Evolutionary conservation across 306 rosid genomes (phyloP).

Genomic region (Coriaria nepalensis): DNA sequence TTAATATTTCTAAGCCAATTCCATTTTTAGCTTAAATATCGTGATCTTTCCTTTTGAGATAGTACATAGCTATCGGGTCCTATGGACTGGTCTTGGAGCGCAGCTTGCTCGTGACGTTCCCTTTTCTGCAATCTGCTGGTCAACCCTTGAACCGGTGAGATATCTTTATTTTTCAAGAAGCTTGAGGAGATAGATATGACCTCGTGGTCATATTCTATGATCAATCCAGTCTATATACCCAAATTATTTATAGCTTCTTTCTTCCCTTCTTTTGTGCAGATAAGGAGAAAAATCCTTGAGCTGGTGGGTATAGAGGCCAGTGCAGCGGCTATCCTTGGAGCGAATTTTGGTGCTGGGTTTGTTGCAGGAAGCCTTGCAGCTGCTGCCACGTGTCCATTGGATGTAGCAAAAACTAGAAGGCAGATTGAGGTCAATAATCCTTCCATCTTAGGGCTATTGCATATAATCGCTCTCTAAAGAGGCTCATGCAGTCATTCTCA

Average conservation of each 20-base stretch:
- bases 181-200: slow-evolving; percentile 2
- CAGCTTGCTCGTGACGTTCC: slow-evolving; percentile 94
- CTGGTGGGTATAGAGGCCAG: slow-evolving; percentile 47
- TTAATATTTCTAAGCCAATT: not conserved
- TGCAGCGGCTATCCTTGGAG: slow-evolving; percentile 46
- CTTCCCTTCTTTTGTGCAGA: slow-evolving; percentile 23
- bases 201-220: too few relatives aligned
- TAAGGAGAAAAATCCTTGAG: slow-evolving; percentile 50
- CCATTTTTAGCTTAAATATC: slow-evolving; percentile 12
- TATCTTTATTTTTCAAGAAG: slow-evolving; percentile 1
- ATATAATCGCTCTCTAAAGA: not conserved
- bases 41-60: slow-evolving; percentile 7
- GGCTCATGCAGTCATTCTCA: too few relatives aligned
- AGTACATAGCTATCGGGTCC: slow-evolving; percentile 55
- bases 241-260: slow-evolving; percentile 7
- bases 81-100: slow-evolving; percentile 99
- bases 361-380: slow-evolving; percentile 84
- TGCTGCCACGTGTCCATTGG: slow-evolving; percentile 88
- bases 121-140: slow-evolving; percentile 93
- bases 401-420: slow-evolving; percentile 80
- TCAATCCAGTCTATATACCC: slow-evolving; percentile 13
- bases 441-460: not conserved
- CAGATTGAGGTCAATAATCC: slow-evolving; percentile 63
- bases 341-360: slow-evolving; percentile 78
- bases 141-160: slow-evolving; percentile 88